Evolutionary conservation across 805 yeast genomes (phyloP).

Genomic region (Cyberlindnera galapagoensis): DNA sequence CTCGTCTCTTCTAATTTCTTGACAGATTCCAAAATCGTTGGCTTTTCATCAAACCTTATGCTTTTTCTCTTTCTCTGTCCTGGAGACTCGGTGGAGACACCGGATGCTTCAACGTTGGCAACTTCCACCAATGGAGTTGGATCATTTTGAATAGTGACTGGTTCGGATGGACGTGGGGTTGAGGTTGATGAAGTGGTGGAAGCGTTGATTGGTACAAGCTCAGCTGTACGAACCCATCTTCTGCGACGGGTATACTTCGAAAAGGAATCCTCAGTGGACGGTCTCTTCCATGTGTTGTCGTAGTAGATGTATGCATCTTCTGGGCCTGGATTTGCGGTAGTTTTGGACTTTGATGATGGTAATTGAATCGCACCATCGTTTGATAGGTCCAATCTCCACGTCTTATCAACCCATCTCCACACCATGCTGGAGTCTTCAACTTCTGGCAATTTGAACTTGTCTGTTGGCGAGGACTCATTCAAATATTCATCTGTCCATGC

Average conservation of each 20-base stretch:
- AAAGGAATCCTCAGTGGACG: conserved; percentile 80
- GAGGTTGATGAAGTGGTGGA: conserved; percentile 8
- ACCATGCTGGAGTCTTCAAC: conserved; percentile 62
- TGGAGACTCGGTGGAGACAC: conserved; percentile 9
- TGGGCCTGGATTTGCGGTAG: conserved; percentile 57
- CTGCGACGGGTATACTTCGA: conserved; percentile 90
- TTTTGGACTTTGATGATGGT: conserved; percentile 48
- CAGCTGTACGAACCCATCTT: conserved; percentile 95
- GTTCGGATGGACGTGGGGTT: conserved; percentile 3
- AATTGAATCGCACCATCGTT: conserved; percentile 81
- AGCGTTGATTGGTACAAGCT: conserved; percentile 43
- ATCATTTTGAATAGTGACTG: conserved; percentile 4
- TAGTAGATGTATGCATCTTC: conserved; percentile 86
- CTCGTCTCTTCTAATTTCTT: conserved; percentile 14
- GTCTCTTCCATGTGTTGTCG: conserved; percentile 93
- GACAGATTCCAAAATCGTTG: conserved; percentile 21
- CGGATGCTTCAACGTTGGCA: conserved; percentile 19
- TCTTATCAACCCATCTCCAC: conserved; percentile 94
- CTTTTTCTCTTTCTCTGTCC: conserved; percentile 34
- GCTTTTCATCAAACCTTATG: conserved; percentile 39
- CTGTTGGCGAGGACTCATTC: conserved; percentile 77
- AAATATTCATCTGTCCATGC: conserved; percentile 97
- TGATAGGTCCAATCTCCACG: conserved; percentile 87
- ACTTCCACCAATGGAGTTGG: conserved; percentile 16
- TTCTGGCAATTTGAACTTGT: conserved; percentile 74